Base-by-base conservation (phyloP, 176 grass and related monocot species). In the Aechmea fasciata region DNA sequence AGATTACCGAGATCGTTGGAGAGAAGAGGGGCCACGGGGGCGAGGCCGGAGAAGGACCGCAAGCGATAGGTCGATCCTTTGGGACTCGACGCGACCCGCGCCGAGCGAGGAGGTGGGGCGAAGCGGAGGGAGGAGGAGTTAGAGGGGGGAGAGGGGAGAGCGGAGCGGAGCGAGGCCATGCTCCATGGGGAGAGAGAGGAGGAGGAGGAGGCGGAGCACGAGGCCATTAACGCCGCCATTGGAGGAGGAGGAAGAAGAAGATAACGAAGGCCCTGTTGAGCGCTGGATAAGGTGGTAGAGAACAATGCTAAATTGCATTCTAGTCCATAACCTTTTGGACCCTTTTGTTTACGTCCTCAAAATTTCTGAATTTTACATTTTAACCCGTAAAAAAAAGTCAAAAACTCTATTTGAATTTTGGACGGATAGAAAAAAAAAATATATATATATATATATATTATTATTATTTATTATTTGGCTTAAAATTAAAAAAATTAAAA, bases 121-220 rank as follows among this genome's bases (percentile, higher is more conserved):
- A 52, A 33, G 9, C 72, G 67, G n/a, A 63, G 49, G 11, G 67
- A 22, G 17, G 11, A 53, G 54, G 17, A 75, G 33, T 41, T 41
- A 79, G 29, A 81, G 63, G 1, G 65, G 70, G 4, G 67, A 10
- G 65, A 55, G 9, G 91, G 84, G 24, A 92, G 93, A 0, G 89
- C 77, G 6, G 74, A 25, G 1, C 86, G 79, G 47, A 92, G 64
- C 2, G 85, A 88, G 0, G 70, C 70, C 83, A 96, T 86, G 57
- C 75, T 71, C 89, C 88, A 91, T 62, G 85, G 5, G 9, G 88
- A 89, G 52, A 76, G 61, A 13, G 82, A 83, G 47, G 88, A 76
- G 69, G 71, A 77, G 65, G 78, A 80, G 19, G 81, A 73, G 18
- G 75, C 69, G 41, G 81, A 69, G 33, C 68, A 64, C 63, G 64